Evolutionary conservation across 2,329 filamentous ascomycete genomes (phyloP), one percentile per base, ranked within the genome.

Genomic region (Cercospora citrullina): DNA sequence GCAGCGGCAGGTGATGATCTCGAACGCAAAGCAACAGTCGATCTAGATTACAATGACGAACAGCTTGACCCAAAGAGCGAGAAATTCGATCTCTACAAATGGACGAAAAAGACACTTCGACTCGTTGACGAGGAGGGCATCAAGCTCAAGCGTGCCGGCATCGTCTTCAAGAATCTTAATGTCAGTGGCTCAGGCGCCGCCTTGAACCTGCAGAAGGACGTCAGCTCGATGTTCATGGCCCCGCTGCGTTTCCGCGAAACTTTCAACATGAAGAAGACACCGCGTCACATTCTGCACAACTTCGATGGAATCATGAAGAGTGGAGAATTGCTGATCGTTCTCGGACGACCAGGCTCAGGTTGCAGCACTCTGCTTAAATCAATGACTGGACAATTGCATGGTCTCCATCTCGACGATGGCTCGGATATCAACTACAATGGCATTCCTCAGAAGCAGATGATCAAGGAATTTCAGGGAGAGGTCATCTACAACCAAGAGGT

Each of bases 161-260:
- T 92, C 6, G 84, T 86, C 0, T 91, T 88, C 79, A 87, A 87
- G 68, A 83, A 90, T 62, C 83, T 92, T 36, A 86, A 86, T 65
- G 88, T 93, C 0, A 89, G 84, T 5, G 90, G 90, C 0, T 88
- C 88, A 0, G 90, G 89, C 0, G 84, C 86, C 2, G 88, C 89
- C 0, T 76, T 93, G 26, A 89, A 91, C 70, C 81, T 92, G 1
- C 91, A 93, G 75, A 82, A 88, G 65, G 92, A 87, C 2, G 88
- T 93, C 3, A 84, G 81, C 2, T 88, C 87, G 1, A 78, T 87
- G 7, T 75, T 91, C 23, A 77, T 85, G 68, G 81, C 85, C 0
- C 90, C 88, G 0, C 79, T 91, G 23, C 83, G 87, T 1, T 75
- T 87, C 0, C 81, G 84, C 0, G 86, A 91, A 66, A 79, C 85